A percentile compares a stretch with the other conserved stretches of the same genome.
Conservation (phyloP, 2,329 filamentous ascomycete genomes). For the Capronia coronata region DNA sequence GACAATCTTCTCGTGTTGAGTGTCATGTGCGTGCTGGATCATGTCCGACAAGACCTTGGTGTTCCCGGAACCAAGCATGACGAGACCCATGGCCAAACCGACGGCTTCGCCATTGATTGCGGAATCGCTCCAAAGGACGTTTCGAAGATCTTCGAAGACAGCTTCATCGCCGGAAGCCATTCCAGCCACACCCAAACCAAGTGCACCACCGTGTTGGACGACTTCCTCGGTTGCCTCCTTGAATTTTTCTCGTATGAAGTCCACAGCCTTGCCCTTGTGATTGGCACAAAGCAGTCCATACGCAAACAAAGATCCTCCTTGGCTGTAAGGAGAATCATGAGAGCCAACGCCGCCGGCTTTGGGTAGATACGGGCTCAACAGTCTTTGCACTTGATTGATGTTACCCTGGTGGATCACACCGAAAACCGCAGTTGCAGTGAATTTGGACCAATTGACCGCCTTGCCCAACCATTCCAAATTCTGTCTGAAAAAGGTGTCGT, state of each 20-base stretch:
- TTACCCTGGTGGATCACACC: constrained; percentile 97
- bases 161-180: constrained; percentile 92
- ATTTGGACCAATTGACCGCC: constrained; percentile 99
- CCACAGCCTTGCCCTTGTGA: constrained; percentile 76
- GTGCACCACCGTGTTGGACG: constrained; percentile 90
- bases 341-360: constrained; percentile 59
- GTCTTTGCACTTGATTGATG: constrained; percentile 82
- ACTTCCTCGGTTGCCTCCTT: constrained; percentile 60
- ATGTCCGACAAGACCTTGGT: constrained; percentile 89
- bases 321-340: constrained; percentile 84
- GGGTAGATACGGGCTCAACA: constrained; percentile 90
- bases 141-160: constrained; percentile 86
- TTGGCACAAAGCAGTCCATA: constrained; percentile 96
- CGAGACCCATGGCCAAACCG: constrained; percentile 89
- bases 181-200: constrained; percentile 90
- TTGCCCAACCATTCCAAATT: constrained; percentile 98
- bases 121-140: constrained; percentile 84
- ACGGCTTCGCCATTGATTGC: constrained; percentile 96
- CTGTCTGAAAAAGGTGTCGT: constrained; percentile 97
- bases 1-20: constrained; percentile 97
- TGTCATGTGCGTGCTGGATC: constrained; percentile 96
- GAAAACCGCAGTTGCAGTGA: constrained; percentile 90
- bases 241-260: constrained; percentile 43
- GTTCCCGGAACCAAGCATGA: constrained; percentile 98
- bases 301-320: constrained; percentile 91